These are phyloP conservation scores for Sugiyamaella sp. DNA, from an alignment of 1,139 yeast genomes.

Conservation along the genomic window DNA sequence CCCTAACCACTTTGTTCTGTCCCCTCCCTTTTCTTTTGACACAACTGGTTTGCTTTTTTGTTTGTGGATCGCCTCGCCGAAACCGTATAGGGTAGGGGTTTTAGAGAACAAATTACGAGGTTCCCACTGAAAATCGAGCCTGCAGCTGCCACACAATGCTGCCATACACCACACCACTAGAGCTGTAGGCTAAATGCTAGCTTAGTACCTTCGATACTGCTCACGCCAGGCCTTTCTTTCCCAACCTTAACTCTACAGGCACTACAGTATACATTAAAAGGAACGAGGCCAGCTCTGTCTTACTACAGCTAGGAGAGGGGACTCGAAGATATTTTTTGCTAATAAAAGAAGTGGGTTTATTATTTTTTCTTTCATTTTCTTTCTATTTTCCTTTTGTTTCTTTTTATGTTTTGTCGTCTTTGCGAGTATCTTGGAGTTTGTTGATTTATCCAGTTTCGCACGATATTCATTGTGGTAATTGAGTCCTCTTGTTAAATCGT, in stretches of 20 bases:
- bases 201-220: neutral
- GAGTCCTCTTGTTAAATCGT: too few relatives aligned
- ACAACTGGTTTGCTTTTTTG: neutral
- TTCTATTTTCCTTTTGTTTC: neutral
- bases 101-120: neutral
- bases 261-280: neutral
- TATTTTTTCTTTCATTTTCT: neutral
- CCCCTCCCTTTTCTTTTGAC: neutral
- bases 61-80: neutral
- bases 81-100: neutral
- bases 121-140: neutral
- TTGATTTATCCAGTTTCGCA: neutral
- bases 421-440: neutral
- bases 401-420: neutral
- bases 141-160: neutral
- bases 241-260: constrained; percentile 1
- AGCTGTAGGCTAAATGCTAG: neutral
- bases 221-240: neutral
- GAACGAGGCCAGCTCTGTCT: neutral
- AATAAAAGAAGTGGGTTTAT: neutral
- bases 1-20: constrained; percentile 1
- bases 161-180: neutral
- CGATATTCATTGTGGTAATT: too few relatives aligned
- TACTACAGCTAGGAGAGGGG: neutral
- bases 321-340: neutral